A percentile compares a stretch with the other conserved stretches of the same genome.
Evolutionary conservation across 2,329 filamentous ascomycete species (phyloP).

Genomic region (Leptographium radiaticola): DNA sequence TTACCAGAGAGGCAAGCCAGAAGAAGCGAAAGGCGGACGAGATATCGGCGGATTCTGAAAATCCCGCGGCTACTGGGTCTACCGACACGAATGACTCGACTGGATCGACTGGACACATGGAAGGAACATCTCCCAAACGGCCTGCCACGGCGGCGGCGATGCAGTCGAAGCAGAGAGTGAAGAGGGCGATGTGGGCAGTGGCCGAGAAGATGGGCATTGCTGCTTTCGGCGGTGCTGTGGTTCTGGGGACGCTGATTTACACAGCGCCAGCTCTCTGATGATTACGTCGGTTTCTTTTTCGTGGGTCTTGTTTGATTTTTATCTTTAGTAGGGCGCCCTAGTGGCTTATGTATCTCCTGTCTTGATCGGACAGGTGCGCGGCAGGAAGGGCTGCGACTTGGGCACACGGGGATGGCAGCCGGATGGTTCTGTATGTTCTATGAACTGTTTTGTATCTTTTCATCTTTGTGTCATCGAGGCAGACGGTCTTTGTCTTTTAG

Average conservation of each 20-base stretch:
- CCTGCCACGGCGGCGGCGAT: conserved; percentile 5
- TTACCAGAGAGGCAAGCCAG: background rate
- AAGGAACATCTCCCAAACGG: conserved; percentile 4
- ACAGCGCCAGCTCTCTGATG: conserved; percentile 22
- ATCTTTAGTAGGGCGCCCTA: background rate
- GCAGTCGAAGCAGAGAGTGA: background rate
- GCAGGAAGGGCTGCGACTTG: background rate
- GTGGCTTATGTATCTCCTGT: background rate
- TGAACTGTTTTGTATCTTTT: too few relatives aligned
- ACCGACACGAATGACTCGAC: background rate
- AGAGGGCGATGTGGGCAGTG: conserved; percentile 3
- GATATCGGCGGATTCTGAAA: conserved; percentile 8
- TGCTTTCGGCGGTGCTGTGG: conserved; percentile 23
- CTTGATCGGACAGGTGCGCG: background rate
- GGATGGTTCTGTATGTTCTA: background rate
- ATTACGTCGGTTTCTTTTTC: background rate
- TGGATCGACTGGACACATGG: background rate
- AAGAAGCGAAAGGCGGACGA: conserved; percentile 21
- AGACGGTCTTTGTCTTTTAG: too few relatives aligned
- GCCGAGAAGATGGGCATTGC: conserved; percentile 19
- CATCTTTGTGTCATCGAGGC: too few relatives aligned
- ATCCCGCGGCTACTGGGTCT: background rate
- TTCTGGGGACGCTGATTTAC: conserved; percentile 24
- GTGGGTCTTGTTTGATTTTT: background rate
- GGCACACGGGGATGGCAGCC: background rate